Conservation (phyloP, 1,284 basidiomycete genomes). For the Termitomyces sp. region DNA sequence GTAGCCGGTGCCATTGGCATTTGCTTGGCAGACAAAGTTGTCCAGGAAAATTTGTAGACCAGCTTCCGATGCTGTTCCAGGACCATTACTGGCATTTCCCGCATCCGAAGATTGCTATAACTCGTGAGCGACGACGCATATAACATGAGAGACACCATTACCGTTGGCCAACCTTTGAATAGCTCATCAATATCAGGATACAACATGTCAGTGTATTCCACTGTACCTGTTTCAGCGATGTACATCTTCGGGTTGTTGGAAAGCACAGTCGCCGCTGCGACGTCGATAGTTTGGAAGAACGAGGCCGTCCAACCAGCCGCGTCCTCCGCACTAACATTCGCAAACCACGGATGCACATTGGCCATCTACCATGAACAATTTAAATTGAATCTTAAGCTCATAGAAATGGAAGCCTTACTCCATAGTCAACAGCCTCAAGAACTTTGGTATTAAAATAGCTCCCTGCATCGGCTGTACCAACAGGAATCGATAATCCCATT, state of each 20-base stretch:
- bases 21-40: slow-evolving; percentile 86
- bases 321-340: slow-evolving; percentile 61
- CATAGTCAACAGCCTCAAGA: slow-evolving; percentile 70
- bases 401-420: slow-evolving; percentile 35
- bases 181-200: no score
- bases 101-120: slow-evolving; percentile 53
- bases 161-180: slow-evolving; percentile 82
- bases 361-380: slow-evolving; percentile 39
- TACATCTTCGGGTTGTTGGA: slow-evolving; percentile 59
- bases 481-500: slow-evolving; percentile 55
- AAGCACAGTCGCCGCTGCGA: slow-evolving; percentile 36
- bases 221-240: slow-evolving; percentile 81
- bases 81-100: slow-evolving; percentile 55
- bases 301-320: slow-evolving; percentile 55
- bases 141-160: slow-evolving; percentile 21
- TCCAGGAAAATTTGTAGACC: slow-evolving; percentile 78
- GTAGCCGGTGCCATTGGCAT: slow-evolving; percentile 75
- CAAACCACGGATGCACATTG: slow-evolving; percentile 88
- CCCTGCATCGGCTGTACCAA: slow-evolving; percentile 92
- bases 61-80: slow-evolving; percentile 58
- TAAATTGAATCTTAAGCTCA: not conserved
- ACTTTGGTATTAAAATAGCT: slow-evolving; percentile 76
- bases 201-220: not conserved
- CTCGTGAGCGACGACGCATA: not conserved
- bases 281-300: slow-evolving; percentile 50